These are phyloP conservation scores for Mortierella sp. DNA, from an alignment of 371 early-diverging fungal genomes.

Conservation along the genomic window DNA sequence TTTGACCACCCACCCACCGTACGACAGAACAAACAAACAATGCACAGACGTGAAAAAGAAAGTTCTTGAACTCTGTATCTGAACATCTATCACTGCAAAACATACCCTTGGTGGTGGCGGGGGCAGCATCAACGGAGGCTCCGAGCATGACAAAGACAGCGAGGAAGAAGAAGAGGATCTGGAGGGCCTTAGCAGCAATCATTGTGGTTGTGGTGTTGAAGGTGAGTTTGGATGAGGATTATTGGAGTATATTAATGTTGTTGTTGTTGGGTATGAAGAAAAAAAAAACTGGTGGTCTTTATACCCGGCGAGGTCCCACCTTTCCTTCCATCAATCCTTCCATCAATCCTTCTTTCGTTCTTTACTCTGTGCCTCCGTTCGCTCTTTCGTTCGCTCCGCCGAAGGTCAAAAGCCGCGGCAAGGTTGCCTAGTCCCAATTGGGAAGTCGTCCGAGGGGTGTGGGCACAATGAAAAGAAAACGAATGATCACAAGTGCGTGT, in stretches of 20 bases:
- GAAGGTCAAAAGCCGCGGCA: neutral
- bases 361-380: neutral
- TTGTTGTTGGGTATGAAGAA: neutral
- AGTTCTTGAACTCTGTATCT: neutral
- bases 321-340: too few relatives aligned
- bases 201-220: neutral
- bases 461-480: neutral
- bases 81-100: neutral
- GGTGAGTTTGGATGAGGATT: neutral
- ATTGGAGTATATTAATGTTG: neutral
- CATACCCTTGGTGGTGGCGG: constrained; percentile 11
- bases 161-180: constrained; percentile 4
- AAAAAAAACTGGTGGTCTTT: neutral
- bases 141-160: constrained; percentile 1
- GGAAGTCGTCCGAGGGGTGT: neutral
- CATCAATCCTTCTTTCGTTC: too few relatives aligned
- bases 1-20: neutral
- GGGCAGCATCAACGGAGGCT: constrained; percentile 15
- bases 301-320: neutral
- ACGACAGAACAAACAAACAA: neutral
- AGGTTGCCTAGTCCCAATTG: neutral
- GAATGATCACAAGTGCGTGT: neutral
- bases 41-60: neutral
- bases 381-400: neutral
- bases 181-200: neutral